phyloP scores from a whole-genome alignment of 202 grass and related monocot species.

The Miscanthus sacchariflorus region DNA sequence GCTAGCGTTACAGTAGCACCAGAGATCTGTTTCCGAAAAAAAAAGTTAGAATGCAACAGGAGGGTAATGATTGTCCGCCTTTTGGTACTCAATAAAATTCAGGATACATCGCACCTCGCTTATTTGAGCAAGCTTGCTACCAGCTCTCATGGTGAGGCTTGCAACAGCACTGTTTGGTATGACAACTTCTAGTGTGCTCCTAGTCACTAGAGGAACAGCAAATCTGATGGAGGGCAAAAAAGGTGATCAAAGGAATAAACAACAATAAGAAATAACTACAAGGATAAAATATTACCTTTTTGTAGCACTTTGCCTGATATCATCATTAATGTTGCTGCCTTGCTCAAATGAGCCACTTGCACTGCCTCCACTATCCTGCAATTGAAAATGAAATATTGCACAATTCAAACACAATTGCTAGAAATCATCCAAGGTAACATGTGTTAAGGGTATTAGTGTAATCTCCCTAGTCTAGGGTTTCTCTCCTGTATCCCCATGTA shows the following conservation, averaged over 20 bases:
- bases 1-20: constrained; percentile 79
- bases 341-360: constrained; percentile 91
- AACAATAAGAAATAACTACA: constrained; percentile 26
- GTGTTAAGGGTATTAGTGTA: too few relatives aligned
- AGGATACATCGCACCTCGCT: constrained; percentile 70
- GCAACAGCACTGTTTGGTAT: constrained; percentile 79
- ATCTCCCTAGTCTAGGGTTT: too few relatives aligned
- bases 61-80: background rate
- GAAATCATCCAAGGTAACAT: background rate
- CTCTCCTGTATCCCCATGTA: too few relatives aligned
- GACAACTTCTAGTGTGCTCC: constrained; percentile 92
- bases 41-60: constrained; percentile 27
- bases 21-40: constrained; percentile 75
- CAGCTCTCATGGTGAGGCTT: constrained; percentile 91
- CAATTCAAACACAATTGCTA: constrained; percentile 24
- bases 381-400: constrained; percentile 43
- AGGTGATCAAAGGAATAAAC: constrained; percentile 32
- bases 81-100: constrained; percentile 7
- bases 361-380: constrained; percentile 84
- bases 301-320: constrained; percentile 72
- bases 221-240: constrained; percentile 57
- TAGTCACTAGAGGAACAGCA: constrained; percentile 79
- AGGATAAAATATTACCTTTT: constrained; percentile 59
- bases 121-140: constrained; percentile 97
- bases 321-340: constrained; percentile 82